A percentile compares a stretch with the other conserved stretches of the same genome.
Conservation (phyloP, 345 rosid species). For the Eucalyptus cloeziana region DNA sequence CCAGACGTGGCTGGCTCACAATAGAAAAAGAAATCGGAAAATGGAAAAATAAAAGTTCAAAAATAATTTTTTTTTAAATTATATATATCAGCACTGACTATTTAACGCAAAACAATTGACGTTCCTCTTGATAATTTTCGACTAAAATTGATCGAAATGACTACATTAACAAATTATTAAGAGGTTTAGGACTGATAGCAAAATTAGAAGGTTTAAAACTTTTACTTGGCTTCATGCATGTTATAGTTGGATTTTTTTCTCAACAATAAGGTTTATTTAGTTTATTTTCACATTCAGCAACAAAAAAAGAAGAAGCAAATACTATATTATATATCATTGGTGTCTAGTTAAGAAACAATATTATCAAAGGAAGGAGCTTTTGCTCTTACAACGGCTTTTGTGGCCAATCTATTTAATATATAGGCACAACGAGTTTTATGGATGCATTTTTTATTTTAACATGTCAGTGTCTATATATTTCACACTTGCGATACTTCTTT, state of each 20-base stretch:
- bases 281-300: no score
- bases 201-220: neutral
- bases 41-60: neutral
- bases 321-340: no score
- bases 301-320: no score
- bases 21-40: neutral
- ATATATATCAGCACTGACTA: accelerated
- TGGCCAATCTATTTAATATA: no score
- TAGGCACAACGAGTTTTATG: accelerated
- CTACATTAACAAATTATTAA: accelerated
- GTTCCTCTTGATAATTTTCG: accelerated
- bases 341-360: no score
- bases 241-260: neutral
- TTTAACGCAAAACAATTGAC: accelerated
- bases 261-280: neutral
- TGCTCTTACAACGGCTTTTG: no score
- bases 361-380: no score
- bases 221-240: neutral
- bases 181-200: neutral
- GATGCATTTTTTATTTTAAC: no score
- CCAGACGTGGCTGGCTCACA: neutral
- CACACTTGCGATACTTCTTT: accelerated
- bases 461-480: accelerated
- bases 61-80: neutral
- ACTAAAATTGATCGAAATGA: neutral